A percentile compares a stretch with the other conserved stretches of the same genome.
These are phyloP conservation scores for Coniosporium apollinis DNA, from an alignment of 495 filamentous ascomycete genomes.

Conservation along the genomic window DNA sequence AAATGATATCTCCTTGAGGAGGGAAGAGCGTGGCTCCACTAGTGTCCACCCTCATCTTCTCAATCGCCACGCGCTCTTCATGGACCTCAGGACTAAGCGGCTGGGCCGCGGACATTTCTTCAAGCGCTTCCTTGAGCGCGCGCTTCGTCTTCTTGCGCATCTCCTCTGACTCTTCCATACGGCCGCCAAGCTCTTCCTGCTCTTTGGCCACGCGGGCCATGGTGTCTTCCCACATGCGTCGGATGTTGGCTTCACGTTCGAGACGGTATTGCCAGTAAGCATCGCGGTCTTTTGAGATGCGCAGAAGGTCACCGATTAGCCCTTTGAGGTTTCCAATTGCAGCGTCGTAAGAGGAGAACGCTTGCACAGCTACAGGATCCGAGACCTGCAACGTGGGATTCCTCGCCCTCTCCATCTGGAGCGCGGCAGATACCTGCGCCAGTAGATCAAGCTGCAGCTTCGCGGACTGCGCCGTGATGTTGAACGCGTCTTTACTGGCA, in stretches of 20 bases:
- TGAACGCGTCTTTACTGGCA: constrained; percentile 74
- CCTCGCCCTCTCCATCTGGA: constrained; percentile 53
- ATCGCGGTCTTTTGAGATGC: constrained; percentile 85
- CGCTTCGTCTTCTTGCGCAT: constrained; percentile 81
- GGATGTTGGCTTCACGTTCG: constrained; percentile 71
- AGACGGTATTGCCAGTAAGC: constrained; percentile 93
- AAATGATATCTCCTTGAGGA: neutral
- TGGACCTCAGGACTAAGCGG: constrained; percentile 3
- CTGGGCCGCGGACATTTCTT: constrained; percentile 18
- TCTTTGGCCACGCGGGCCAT: constrained; percentile 88
- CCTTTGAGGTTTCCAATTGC: constrained; percentile 78
- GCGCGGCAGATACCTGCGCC: constrained; percentile 61
- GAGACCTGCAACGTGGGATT: constrained; percentile 53
- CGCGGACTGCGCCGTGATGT: constrained; percentile 88
- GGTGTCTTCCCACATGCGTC: constrained; percentile 95
- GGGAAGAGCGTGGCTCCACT: neutral
- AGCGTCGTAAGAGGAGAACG: constrained; percentile 71
- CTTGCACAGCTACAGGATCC: constrained; percentile 59
- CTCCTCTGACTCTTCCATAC: constrained; percentile 75
- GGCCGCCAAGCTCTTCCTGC: constrained; percentile 75
- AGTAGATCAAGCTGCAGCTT: constrained; percentile 84
- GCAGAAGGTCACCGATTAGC: constrained; percentile 70
- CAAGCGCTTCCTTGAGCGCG: constrained; percentile 74
- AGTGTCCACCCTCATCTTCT: constrained; percentile 1
- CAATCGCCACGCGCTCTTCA: constrained; percentile 6